Conservation (phyloP, 164 flowering plant genomes). For the grape (Vitis vinifera) region DNA sequence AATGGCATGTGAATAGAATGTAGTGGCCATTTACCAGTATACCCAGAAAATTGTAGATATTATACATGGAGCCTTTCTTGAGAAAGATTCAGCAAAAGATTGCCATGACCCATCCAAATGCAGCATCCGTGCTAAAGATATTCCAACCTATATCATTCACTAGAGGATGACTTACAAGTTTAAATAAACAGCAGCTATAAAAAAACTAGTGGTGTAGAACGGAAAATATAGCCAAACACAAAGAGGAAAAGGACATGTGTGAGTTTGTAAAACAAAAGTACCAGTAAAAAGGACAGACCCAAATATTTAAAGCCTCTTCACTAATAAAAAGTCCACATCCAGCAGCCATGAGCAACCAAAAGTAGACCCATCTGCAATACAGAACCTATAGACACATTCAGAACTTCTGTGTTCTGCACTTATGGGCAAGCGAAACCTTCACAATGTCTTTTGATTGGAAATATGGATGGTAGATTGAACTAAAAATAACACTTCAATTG, state of each 20-base stretch:
- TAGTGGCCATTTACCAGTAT: slow-evolving; percentile 55
- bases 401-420: background rate
- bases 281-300: slow-evolving; percentile 84
- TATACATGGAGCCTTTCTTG: slow-evolving; percentile 68
- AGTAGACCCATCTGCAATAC: slow-evolving; percentile 79
- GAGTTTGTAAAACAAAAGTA: slow-evolving; percentile 55
- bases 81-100: slow-evolving; percentile 62
- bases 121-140: slow-evolving; percentile 55
- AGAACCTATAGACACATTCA: background rate
- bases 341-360: slow-evolving; percentile 95
- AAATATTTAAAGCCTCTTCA: slow-evolving; percentile 90
- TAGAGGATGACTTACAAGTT: slow-evolving; percentile 10
- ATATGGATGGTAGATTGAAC: too few relatives aligned
- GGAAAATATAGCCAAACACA: background rate
- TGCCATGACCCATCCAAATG: slow-evolving; percentile 79
- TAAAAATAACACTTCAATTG: too few relatives aligned
- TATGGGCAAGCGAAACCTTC: too few relatives aligned
- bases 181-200: background rate
- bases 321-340: slow-evolving; percentile 87
- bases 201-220: background rate
- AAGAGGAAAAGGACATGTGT: background rate
- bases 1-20: background rate
- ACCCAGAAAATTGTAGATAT: slow-evolving; percentile 85
- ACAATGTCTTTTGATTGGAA: too few relatives aligned
- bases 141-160: slow-evolving; percentile 66